phyloP scores from a whole-genome alignment of 768 basidiomycete species.

The Candolleomyces efflorescens region DNA sequence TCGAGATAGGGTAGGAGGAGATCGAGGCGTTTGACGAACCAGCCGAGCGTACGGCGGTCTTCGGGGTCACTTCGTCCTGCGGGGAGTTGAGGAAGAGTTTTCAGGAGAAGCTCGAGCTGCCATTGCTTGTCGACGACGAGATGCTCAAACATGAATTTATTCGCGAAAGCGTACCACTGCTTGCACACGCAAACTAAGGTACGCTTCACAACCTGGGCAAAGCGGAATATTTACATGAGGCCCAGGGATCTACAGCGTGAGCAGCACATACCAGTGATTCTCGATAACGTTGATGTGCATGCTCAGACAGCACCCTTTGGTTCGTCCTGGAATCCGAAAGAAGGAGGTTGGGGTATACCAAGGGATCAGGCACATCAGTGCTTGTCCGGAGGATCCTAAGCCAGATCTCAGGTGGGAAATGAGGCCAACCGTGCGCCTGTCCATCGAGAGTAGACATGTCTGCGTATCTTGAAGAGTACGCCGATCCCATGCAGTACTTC shows the following conservation, averaged over 20 bases:
- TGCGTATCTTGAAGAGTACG: no score
- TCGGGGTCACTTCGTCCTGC: not conserved
- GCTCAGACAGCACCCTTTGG: not conserved
- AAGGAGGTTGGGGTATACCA: not conserved
- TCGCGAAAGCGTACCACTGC: not conserved
- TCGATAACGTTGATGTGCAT: not conserved
- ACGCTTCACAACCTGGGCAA: not conserved
- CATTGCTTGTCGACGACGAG: not conserved
- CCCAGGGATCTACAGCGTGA: not conserved
- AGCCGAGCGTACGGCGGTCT: not conserved
- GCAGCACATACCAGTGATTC: not conserved
- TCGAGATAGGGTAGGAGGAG: not conserved
- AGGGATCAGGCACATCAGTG: not conserved
- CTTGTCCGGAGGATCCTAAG: not conserved
- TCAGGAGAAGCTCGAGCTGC: not conserved
- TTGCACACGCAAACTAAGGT: not conserved
- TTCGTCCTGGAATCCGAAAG: not conserved
- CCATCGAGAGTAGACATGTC: no score
- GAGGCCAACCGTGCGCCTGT: not conserved
- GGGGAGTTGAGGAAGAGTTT: not conserved
- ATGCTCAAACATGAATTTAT: not conserved
- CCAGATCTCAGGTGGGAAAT: not conserved
- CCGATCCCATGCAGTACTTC: no score
- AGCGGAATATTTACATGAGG: not conserved
- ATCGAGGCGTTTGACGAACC: not conserved